Evolutionary conservation across 805 yeast species (phyloP).

Genomic region (Candida vartiovaarae): DNA sequence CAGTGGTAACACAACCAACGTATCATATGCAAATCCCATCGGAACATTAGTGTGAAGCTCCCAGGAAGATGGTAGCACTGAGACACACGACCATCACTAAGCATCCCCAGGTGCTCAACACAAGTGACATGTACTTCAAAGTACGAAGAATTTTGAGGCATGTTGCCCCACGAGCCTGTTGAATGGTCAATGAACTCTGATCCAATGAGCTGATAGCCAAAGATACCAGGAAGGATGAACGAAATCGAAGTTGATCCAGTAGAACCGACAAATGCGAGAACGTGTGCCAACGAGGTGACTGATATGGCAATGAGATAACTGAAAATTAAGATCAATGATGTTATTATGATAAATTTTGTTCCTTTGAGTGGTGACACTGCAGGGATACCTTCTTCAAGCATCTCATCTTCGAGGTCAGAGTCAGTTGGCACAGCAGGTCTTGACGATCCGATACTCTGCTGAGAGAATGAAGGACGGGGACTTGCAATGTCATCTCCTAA

Average conservation of each 20-base stretch:
- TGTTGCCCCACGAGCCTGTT: constrained; percentile 23
- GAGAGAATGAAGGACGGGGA: constrained; percentile 3
- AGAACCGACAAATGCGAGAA: constrained; percentile 83
- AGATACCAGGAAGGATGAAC: constrained; percentile 82
- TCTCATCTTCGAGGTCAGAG: constrained; percentile 21
- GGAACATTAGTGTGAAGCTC: constrained; percentile 18
- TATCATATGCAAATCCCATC: too few relatives aligned
- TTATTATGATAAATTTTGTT: constrained; percentile 41
- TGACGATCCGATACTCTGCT: constrained; percentile 1
- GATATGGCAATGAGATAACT: constrained; percentile 61
- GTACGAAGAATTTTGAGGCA: constrained; percentile 22
- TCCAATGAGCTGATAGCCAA: constrained; percentile 71
- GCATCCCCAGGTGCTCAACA: constrained; percentile 41
- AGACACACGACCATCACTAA: constrained; percentile 46
- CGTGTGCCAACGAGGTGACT: constrained; percentile 70
- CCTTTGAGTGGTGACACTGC: constrained; percentile 22
- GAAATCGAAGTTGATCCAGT: constrained; percentile 92
- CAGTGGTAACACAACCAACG: too few relatives aligned
- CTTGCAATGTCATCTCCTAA: neutral
- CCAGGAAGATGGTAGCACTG: constrained; percentile 27
- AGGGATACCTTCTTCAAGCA: constrained; percentile 25
- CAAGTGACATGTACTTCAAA: constrained; percentile 31
- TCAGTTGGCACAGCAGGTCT: constrained; percentile 4
- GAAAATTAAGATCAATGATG: constrained; percentile 41
- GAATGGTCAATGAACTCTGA: constrained; percentile 28